These are phyloP conservation scores for Allomyces arbusculus DNA, from an alignment of 192 early-diverging fungal genomes.

Conservation along the genomic window DNA sequence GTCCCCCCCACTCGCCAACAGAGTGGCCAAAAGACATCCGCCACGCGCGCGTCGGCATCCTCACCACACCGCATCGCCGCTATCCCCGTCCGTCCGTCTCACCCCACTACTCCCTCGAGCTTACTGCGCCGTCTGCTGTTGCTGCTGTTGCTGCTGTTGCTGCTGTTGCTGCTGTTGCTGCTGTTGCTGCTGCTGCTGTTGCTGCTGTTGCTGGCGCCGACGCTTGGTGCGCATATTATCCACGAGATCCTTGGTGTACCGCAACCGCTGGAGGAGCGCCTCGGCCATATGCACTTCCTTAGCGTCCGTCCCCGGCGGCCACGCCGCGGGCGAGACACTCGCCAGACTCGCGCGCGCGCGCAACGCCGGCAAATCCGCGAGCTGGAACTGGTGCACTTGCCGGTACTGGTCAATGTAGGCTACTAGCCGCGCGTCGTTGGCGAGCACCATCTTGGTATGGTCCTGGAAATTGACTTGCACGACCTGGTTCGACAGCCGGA, in stretches of 20 bases:
- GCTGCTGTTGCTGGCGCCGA: neutral
- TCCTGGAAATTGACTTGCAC: neutral
- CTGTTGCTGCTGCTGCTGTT: neutral
- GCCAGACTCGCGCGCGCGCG: neutral
- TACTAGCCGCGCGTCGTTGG: neutral
- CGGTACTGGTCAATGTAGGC: neutral
- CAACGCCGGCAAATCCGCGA: neutral
- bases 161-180: neutral
- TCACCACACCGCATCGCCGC: too few species aligned
- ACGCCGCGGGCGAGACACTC: neutral
- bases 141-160: neutral
- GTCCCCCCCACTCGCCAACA: too few species aligned
- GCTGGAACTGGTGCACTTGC: neutral
- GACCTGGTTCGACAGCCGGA: neutral
- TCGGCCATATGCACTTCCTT: neutral
- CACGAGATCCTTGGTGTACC: neutral
- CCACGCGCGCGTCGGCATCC: too few species aligned
- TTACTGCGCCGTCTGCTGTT: neutral
- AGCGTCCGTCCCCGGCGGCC: neutral
- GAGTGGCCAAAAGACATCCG: too few species aligned
- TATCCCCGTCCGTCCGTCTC: too few species aligned
- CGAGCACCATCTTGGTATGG: neutral
- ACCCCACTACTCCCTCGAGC: neutral
- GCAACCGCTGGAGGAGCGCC: neutral
- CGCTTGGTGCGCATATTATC: neutral